These are phyloP conservation scores for Eucommia ulmoides DNA, from an alignment of 257 asterid genomes.

Conservation along the genomic window DNA sequence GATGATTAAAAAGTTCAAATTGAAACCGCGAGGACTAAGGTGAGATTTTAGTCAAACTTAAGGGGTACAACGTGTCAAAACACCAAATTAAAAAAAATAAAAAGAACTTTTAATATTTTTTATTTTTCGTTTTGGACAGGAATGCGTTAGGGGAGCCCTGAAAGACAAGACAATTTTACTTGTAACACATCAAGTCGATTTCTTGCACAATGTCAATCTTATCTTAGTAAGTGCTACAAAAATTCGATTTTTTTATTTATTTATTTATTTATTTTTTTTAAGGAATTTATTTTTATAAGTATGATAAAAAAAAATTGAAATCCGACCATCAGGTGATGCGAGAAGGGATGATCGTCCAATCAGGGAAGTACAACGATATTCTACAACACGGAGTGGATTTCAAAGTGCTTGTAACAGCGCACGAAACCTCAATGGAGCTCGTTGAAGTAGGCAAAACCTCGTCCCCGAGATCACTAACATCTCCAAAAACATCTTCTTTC, in stretches of 20 bases:
- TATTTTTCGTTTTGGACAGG: conserved; percentile 33
- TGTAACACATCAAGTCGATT: conserved; percentile 97
- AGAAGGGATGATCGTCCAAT: conserved; percentile 73
- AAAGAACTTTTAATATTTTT: neutral
- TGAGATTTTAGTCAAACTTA: too few species aligned
- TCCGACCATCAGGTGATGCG: conserved; percentile 64
- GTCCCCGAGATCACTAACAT: conserved; percentile 20
- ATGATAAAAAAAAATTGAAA: neutral
- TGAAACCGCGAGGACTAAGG: too few species aligned
- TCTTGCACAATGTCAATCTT: conserved; percentile 85
- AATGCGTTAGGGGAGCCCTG: conserved; percentile 79
- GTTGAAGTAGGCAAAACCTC: conserved; percentile 65
- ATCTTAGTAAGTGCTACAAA: conserved; percentile 42
- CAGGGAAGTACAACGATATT: conserved; percentile 61
- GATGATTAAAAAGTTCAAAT: too few species aligned
- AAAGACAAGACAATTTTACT: conserved; percentile 67
- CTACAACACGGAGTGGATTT: conserved; percentile 58
- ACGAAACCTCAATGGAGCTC: conserved; percentile 85
- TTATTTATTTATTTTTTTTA: neutral
- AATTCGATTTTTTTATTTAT: neutral
- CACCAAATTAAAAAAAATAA: too few species aligned
- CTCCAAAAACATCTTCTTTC: conserved; percentile 31
- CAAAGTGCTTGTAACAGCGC: conserved; percentile 72
- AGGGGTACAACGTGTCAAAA: too few species aligned
- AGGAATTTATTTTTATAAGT: neutral